phyloP scores from a whole-genome alignment of 2,329 filamentous ascomycete genomes.

The Fusarium newnesense region DNA sequence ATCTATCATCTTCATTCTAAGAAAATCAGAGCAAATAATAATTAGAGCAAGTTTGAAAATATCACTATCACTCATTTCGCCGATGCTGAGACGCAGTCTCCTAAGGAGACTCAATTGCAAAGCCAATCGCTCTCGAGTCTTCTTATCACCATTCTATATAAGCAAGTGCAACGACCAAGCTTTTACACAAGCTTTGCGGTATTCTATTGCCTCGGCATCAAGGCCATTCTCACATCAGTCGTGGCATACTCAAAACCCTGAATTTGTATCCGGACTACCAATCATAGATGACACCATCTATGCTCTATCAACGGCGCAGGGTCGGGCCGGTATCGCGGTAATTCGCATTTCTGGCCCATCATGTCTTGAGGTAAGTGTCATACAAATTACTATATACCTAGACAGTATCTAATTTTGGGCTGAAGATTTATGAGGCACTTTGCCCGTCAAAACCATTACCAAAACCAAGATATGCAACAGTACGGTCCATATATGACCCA shows the following conservation, averaged over 20 bases:
- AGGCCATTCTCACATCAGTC: conserved; percentile 24
- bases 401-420: conserved; percentile 2
- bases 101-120: conserved; percentile 31
- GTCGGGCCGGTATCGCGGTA: conserved; percentile 89
- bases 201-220: not conserved
- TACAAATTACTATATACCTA: not conserved
- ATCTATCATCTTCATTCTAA: not conserved
- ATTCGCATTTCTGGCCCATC: conserved; percentile 86
- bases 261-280: conserved; percentile 26
- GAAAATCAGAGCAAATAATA: not conserved
- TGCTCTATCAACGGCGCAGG: conserved; percentile 86
- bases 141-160: not conserved
- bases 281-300: conserved; percentile 77
- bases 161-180: not conserved
- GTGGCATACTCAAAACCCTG: conserved; percentile 8
- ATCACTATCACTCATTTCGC: not conserved
- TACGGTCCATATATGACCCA: conserved; percentile 78
- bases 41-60: not conserved
- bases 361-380: conserved; percentile 69
- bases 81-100: conserved; percentile 43
- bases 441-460: conserved; percentile 60
- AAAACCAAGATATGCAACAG: conserved; percentile 68
- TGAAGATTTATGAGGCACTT: conserved; percentile 61
- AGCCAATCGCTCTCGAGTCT: conserved; percentile 6
- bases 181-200: not conserved